A percentile compares a stretch with the other conserved stretches of the same genome.
Evolutionary conservation across 2,329 filamentous ascomycete species (phyloP).

Genomic region (Chrysoporthe austroafricana): DNA sequence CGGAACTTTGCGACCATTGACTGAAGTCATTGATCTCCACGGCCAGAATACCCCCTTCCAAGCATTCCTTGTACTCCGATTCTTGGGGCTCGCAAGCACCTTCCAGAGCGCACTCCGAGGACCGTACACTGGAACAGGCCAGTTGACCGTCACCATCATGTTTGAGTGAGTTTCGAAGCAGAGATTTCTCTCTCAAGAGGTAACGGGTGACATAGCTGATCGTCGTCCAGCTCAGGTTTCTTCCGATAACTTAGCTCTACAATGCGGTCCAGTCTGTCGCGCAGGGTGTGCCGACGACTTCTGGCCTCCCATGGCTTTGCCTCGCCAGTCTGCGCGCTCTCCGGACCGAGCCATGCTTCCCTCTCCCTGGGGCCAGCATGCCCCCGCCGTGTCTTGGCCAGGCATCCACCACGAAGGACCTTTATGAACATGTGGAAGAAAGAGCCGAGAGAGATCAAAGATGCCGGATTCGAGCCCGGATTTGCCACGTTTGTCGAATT

Average conservation of each 20-base stretch:
- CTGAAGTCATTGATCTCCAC: slow-evolving; percentile 19
- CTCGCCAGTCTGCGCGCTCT: slow-evolving; percentile 37
- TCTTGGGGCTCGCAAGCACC: neutral
- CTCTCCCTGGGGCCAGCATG: slow-evolving; percentile 19
- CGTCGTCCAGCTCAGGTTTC: slow-evolving; percentile 14
- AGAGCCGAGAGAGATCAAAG: slow-evolving; percentile 61
- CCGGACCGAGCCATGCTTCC: slow-evolving; percentile 22
- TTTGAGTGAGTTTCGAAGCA: slow-evolving; percentile 11
- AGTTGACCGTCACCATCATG: slow-evolving; percentile 27
- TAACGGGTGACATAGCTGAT: slow-evolving; percentile 1
- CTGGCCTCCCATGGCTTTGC: slow-evolving; percentile 51
- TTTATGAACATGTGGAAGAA: slow-evolving; percentile 66
- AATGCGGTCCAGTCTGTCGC: slow-evolving; percentile 65
- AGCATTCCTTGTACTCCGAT: neutral
- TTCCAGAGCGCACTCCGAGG: neutral
- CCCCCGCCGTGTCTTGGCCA: slow-evolving; percentile 10
- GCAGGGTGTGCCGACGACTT: slow-evolving; percentile 61
- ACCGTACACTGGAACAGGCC: neutral
- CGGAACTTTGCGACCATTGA: slow-evolving; percentile 13
- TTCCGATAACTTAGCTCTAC: slow-evolving; percentile 31
- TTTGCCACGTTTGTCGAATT: slow-evolving; percentile 73
- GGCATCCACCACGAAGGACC: slow-evolving; percentile 20
- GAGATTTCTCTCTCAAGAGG: neutral
- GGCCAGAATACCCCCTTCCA: neutral
- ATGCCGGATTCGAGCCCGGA: slow-evolving; percentile 69